Base-by-base conservation (phyloP, 352 stramenopile genomes). In the Phytophthora pluvialis region DNA sequence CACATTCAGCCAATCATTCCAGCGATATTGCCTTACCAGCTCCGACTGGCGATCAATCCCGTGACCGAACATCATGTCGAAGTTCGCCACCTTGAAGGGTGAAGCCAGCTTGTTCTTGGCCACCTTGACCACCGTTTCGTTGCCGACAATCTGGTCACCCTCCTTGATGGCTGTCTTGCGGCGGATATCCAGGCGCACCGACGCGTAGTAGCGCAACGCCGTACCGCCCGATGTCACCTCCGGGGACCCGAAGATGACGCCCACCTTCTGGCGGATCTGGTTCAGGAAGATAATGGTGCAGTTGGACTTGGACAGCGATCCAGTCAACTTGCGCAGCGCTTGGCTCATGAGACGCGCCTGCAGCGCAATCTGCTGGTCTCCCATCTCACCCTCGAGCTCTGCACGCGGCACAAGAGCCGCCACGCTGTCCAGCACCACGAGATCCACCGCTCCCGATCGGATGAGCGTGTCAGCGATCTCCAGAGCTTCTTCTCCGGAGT, bases 91-190 rank as follows among this genome's bases (percentile, higher is more conserved):
- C 63, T 97, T 95, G 72, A 99, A 99, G 4, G 97, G 97, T 16
- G 97, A 94, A 9, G 97, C 96, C 29, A 99, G 74, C 79, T 99
- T 99, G 84, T 99, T 99, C 77, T 99, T 99, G 43, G 98, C 97
- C 33, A 99, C 96, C 65, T 99, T 99, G 47, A 99, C 97, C 33
- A 97, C 96, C 55, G 97, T 98, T 48, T 97, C 96, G 67, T 99
- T 99, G 45, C 97, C 97, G 16, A 97, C 84, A 64, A 99, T 91
- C 43, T 86, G 80, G 54, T 97, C 88, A 18, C 89, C 89, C 58
- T 97, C 80, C 68, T 98, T 98, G 64, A 97, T 95, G 10, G 86
- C 83, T 6, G 82, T 94, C 69, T 98, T 98, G 48, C 95, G 91
- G 10, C 97, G 89, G 43, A 98, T 99, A 64, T 99, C 97, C 25